Percentiles rank a stretch among this genome's conserved stretches.
Conservation (phyloP, 1,139 yeast species). For the Pneumocystis wakefieldiae region DNA sequence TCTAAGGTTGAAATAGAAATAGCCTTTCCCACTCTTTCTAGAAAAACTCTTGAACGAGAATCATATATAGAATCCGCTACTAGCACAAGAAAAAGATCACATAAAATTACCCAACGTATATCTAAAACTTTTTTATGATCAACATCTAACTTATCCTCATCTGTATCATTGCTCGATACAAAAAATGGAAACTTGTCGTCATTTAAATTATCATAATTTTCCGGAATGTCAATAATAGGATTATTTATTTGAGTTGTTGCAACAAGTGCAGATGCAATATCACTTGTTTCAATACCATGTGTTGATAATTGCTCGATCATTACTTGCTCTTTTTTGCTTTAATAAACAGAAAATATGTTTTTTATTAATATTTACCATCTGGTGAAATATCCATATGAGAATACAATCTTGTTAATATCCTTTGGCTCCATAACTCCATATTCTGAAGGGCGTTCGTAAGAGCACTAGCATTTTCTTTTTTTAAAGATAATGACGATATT, state of each 20-base stretch:
- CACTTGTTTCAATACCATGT: conserved; percentile 68
- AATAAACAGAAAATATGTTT: background rate
- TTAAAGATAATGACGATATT: conserved; percentile 44
- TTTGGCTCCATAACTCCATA: conserved; percentile 73
- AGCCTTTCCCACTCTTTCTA: conserved; percentile 48
- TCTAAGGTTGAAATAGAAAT: conserved; percentile 49
- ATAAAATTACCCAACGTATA: conserved; percentile 80
- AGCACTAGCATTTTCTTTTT: conserved; percentile 40
- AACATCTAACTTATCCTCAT: conserved; percentile 27
- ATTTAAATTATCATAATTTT: conserved; percentile 8
- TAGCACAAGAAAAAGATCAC: conserved; percentile 71
- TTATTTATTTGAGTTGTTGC: conserved; percentile 22
- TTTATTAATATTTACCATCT: conserved; percentile 24
- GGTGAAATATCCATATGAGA: conserved; percentile 61
- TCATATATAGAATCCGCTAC: conserved; percentile 81
- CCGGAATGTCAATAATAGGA: background rate
- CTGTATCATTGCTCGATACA: conserved; percentile 10
- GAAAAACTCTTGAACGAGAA: conserved; percentile 65
- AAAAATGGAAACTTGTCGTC: conserved; percentile 2
- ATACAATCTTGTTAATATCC: conserved; percentile 55
- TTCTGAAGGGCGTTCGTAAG: conserved; percentile 62
- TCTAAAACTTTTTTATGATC: conserved; percentile 31
- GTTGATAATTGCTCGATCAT: conserved; percentile 80
- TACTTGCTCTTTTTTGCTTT: conserved; percentile 35
- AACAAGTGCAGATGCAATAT: conserved; percentile 46